Percentiles rank a stretch among this genome's conserved stretches.
These are phyloP conservation scores for Aspergillus japonicus DNA, from an alignment of 2,329 filamentous ascomycete species.

Conservation along the genomic window DNA sequence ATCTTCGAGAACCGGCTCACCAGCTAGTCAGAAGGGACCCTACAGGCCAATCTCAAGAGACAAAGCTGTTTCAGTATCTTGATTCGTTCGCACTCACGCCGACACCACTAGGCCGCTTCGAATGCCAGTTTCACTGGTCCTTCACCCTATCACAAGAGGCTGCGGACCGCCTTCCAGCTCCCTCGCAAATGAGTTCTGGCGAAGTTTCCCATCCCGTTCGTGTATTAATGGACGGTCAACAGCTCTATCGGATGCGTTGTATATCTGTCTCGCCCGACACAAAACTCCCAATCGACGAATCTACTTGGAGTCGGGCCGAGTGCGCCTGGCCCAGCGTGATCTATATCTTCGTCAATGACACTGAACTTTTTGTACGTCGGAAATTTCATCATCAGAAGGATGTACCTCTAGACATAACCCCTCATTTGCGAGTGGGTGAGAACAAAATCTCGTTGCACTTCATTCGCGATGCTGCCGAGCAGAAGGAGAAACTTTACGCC, in stretches of 20 bases:
- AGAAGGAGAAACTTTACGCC: slow-evolving; percentile 48
- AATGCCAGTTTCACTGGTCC: slow-evolving; percentile 31
- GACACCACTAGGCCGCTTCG: slow-evolving; percentile 25
- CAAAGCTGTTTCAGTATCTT: slow-evolving; percentile 39
- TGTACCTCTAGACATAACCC: slow-evolving; percentile 71
- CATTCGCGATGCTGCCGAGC: slow-evolving; percentile 41
- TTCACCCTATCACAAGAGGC: slow-evolving; percentile 34
- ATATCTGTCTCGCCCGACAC: slow-evolving; percentile 45
- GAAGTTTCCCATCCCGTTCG: slow-evolving; percentile 29
- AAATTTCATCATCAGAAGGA: slow-evolving; percentile 74
- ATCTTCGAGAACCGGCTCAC: slow-evolving; percentile 55
- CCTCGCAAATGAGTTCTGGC: slow-evolving; percentile 28
- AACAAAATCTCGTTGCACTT: slow-evolving; percentile 62
- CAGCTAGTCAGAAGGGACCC: slow-evolving; percentile 26
- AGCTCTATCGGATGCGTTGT: slow-evolving; percentile 69
- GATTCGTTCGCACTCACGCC: slow-evolving; percentile 33
- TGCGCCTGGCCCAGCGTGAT: slow-evolving; percentile 70
- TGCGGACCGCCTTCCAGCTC: slow-evolving; percentile 24
- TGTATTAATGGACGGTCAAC: slow-evolving; percentile 51
- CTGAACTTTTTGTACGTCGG: slow-evolving; percentile 58
- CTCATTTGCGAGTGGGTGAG: slow-evolving; percentile 54
- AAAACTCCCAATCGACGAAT: slow-evolving; percentile 39
- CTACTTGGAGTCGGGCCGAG: slow-evolving; percentile 63
- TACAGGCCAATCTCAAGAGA: slow-evolving; percentile 19
- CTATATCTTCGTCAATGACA: slow-evolving; percentile 66